phyloP scores from a whole-genome alignment of 768 basidiomycete species.

The Naganishia antarctica region DNA sequence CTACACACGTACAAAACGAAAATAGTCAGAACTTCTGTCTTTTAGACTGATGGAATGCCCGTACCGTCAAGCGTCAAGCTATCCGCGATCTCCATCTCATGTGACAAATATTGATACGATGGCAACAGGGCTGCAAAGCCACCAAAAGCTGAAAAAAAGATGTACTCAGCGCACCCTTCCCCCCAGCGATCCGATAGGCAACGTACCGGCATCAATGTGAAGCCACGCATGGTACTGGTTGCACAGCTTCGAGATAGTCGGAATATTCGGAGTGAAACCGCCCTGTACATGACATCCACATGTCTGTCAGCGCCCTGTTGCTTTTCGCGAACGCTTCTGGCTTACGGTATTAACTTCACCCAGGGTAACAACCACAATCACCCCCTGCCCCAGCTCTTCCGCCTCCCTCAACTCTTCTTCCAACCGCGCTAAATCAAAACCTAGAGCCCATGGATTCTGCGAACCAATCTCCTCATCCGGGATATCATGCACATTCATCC shows the following conservation, averaged over 20 bases:
- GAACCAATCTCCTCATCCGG: conserved; percentile 21
- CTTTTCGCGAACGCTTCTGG: not conserved
- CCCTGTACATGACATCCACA: conserved; percentile 31
- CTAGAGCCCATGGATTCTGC: conserved; percentile 33
- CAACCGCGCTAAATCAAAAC: conserved; percentile 46
- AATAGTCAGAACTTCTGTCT: too few species aligned
- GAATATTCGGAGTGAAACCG: conserved; percentile 47
- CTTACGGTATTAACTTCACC: conserved; percentile 54
- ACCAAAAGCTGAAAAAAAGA: conserved; percentile 49
- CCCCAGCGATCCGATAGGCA: not conserved
- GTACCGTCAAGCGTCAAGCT: conserved; percentile 51
- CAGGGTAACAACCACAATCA: conserved; percentile 45
- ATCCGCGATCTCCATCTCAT: conserved; percentile 50
- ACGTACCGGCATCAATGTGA: conserved; percentile 52
- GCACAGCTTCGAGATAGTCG: conserved; percentile 46
- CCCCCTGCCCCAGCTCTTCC: conserved; percentile 39
- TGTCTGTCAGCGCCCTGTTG: not conserved
- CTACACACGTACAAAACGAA: conserved; percentile 23
- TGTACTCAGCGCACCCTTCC: too few species aligned
- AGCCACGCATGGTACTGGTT: conserved; percentile 51
- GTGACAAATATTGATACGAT: conserved; percentile 39
- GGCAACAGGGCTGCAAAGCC: conserved; percentile 51
- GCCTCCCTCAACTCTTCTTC: conserved; percentile 43
- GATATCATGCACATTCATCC: conserved; percentile 48
- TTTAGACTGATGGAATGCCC: too few species aligned